Base-by-base conservation (phyloP, 768 basidiomycete genomes). In the Nidularia pulvinata region DNA sequence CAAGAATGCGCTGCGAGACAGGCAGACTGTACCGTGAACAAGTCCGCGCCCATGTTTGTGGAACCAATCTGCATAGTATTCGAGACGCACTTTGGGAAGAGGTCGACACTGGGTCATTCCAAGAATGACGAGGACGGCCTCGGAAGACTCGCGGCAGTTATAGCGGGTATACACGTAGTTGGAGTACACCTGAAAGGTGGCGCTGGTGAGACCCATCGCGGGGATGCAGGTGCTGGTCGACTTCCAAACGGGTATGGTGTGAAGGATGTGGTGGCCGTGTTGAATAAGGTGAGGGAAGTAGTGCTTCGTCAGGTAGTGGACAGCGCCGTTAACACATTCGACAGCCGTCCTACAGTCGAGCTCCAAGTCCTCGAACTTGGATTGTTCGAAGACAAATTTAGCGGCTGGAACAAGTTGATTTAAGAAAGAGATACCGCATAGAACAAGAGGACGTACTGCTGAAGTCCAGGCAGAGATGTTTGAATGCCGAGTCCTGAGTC, bases 391-490 rank as follows among this genome's bases (percentile, higher is more conserved):
- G 46, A 52, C 50, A 42, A 61, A 53, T 46, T 55, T 52, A 19
- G 48, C 54, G n/a, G 51, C 59, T 47, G 39, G 43, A 33, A 25
- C 10, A 46, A 10, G 14, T 34, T 14, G 22, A 46, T 16, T 42
- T 30, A 16, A 4, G 4, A 6, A 14, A 50, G 30, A 25, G 33
- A 7, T 6, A 22, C 33, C 19, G 19, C 22, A 44, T n/a, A 46
- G 10, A 35, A 39, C 16, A 49, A 50, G 35, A 33, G 36, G 33
- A 53, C 59, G 9, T 52, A 59, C 59, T 48, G 11, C 16, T 51
- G 45, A 61, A 54, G 52, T 61, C 59, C 37, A 61, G 52, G 44
- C 52, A 44, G 13, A 59, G 51, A 44, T 59, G 59, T 19, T 47
- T 36, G 33, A 53, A 37, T 10, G 45, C 13, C 4, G 50, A 43